Percentiles rank a stretch among this genome's conserved stretches.
phyloP scores from a whole-genome alignment of 192 early-diverging fungal species.

The Phycomyces nitens region DNA sequence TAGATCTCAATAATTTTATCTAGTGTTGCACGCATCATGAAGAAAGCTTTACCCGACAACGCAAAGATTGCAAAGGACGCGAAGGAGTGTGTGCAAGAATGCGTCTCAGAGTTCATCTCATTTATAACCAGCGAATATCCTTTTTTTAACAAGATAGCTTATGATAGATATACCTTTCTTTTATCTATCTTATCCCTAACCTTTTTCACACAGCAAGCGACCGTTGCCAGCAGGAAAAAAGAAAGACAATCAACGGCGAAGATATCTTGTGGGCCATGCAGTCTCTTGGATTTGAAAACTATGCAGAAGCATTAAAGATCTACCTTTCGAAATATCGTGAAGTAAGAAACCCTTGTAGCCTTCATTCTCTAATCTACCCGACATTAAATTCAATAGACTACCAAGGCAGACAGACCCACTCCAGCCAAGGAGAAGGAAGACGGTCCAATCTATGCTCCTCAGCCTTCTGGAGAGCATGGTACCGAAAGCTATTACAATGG shows the following conservation, averaged over 20 bases:
- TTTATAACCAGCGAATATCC: constrained; percentile 96
- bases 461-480: not conserved
- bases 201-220: constrained; percentile 72
- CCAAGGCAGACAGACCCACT: constrained; percentile 49
- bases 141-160: too few relatives aligned
- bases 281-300: constrained; percentile 96
- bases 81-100: constrained; percentile 95
- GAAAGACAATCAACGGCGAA: constrained; percentile 98
- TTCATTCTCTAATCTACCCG: constrained; percentile 30
- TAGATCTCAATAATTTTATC: constrained; percentile 12
- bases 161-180: too few relatives aligned
- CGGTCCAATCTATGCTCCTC: constrained; percentile 5
- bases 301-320: constrained; percentile 83
- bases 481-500: not conserved
- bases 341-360: too few relatives aligned
- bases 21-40: constrained; percentile 94
- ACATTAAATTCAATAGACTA: constrained; percentile 35
- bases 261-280: constrained; percentile 98
- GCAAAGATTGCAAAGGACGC: constrained; percentile 98
- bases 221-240: constrained; percentile 89
- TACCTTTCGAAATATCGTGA: constrained; percentile 90
- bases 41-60: constrained; percentile 92
- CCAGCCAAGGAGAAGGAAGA: constrained; percentile 50
- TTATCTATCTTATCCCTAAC: constrained; percentile 17
- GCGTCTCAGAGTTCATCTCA: constrained; percentile 97